phyloP scores from a whole-genome alignment of 2,329 filamentous ascomycete species.

The Cercospora zeae-maydis region DNA sequence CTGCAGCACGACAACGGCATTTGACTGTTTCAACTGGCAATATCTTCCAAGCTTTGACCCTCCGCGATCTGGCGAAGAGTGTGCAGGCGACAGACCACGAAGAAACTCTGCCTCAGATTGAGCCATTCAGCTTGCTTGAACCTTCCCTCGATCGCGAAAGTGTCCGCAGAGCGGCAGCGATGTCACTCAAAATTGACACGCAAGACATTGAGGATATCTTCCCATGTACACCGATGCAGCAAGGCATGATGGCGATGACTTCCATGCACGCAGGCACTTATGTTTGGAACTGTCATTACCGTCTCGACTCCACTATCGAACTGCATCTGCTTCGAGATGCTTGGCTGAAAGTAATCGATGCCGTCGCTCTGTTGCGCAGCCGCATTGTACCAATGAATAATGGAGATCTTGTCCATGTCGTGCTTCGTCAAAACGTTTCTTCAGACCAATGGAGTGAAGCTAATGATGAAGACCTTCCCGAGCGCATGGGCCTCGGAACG shows the following conservation, averaged over 20 bases:
- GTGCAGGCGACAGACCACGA: not conserved
- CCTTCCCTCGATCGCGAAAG: not conserved
- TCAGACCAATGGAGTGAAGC: not conserved
- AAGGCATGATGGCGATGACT: conserved; percentile 6
- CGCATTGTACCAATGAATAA: not conserved
- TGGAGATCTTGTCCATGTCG: conserved; percentile 3
- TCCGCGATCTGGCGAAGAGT: conserved; percentile 23
- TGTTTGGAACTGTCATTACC: not conserved
- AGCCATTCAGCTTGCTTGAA: conserved; percentile 8
- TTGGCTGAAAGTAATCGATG: not conserved
- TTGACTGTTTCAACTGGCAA: conserved; percentile 42
- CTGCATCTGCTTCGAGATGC: conserved; percentile 26
- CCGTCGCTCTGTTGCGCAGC: not conserved
- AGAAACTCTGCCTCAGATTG: not conserved
- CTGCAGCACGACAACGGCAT: conserved; percentile 38
- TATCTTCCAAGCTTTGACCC: conserved; percentile 39
- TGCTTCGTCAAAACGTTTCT: conserved; percentile 19
- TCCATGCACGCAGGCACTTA: not conserved
- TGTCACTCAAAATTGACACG: not conserved
- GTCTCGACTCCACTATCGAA: conserved; percentile 23
- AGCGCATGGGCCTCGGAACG: not conserved
- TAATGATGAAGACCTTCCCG: not conserved
- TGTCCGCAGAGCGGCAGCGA: not conserved
- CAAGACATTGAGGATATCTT: conserved; percentile 30
- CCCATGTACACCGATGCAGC: conserved; percentile 7